A percentile compares a stretch with the other conserved stretches of the same genome.
Conservation (phyloP, 768 basidiomycete species). For the Lentinus tigrinus region DNA sequence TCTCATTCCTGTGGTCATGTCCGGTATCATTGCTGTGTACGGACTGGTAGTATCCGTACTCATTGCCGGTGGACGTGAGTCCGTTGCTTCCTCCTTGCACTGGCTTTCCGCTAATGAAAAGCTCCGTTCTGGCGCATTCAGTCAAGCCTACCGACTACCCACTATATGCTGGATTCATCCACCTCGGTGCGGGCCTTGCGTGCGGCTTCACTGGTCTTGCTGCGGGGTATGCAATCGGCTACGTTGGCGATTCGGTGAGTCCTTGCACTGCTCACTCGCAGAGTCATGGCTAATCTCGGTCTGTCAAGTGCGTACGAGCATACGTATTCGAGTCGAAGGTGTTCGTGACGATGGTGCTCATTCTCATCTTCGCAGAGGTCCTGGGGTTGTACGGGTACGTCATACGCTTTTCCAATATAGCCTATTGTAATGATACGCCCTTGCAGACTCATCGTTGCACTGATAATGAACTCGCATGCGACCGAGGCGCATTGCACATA, state of each 20-base stretch:
- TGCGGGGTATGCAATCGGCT: conserved; percentile 93
- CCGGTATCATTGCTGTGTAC: conserved; percentile 97
- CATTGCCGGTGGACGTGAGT: conserved; percentile 69
- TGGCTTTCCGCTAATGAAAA: background rate
- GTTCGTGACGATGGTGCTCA: conserved; percentile 95
- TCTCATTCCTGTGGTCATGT: conserved; percentile 96
- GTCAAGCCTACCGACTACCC: conserved; percentile 72
- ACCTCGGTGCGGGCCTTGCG: conserved; percentile 88
- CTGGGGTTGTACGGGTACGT: conserved; percentile 83
- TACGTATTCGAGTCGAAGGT: conserved; percentile 89
- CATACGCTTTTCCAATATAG: background rate
- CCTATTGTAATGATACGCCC: background rate
- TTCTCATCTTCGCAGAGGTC: conserved; percentile 91
- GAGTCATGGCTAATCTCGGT: background rate
- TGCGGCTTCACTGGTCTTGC: conserved; percentile 91
- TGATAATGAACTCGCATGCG: conserved; percentile 87
- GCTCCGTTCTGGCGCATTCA: no score
- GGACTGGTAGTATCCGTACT: conserved; percentile 95
- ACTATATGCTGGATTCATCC: conserved; percentile 84
- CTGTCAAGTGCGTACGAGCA: conserved; percentile 76
- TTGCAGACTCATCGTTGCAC: conserved; percentile 75
- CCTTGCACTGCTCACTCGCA: background rate
- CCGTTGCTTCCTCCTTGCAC: conserved; percentile 28
- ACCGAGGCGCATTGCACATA: conserved; percentile 32
- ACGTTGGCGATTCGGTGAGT: conserved; percentile 90